A percentile compares a stretch with the other conserved stretches of the same genome.
Evolutionary conservation across 2,329 filamentous ascomycete species (phyloP).

Genomic region (Pyrenophora graminea): DNA sequence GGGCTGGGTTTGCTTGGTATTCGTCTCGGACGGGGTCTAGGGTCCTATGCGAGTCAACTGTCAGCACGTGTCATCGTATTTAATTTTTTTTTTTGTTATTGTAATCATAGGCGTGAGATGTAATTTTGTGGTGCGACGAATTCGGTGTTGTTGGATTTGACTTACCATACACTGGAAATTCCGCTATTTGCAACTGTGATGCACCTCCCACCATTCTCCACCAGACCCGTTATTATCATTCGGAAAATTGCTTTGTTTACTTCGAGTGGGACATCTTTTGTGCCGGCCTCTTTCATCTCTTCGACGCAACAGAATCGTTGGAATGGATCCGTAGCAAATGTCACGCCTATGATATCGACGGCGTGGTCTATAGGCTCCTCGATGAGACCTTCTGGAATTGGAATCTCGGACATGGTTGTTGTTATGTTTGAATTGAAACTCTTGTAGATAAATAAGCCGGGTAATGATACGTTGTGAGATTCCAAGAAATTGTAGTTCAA

Average conservation of each 20-base stretch:
- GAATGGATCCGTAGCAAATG: slow-evolving; percentile 6
- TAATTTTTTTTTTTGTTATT: too few species aligned
- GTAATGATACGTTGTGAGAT: too few species aligned
- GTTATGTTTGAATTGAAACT: neutral
- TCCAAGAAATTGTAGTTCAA: too few species aligned
- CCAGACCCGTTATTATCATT: neutral
- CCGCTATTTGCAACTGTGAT: slow-evolving; percentile 9
- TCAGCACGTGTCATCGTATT: neutral
- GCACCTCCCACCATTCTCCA: slow-evolving; percentile 4
- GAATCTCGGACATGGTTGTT: slow-evolving; percentile 1
- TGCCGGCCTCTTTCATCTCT: neutral
- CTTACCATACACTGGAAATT: slow-evolving; percentile 13
- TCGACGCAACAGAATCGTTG: slow-evolving; percentile 8
- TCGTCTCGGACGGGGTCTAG: neutral
- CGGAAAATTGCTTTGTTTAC: slow-evolving; percentile 5
- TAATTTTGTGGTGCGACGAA: too few species aligned
- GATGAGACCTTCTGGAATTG: slow-evolving; percentile 1
- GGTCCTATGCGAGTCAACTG: neutral
- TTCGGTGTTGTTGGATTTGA: neutral
- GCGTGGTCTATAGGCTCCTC: slow-evolving; percentile 12
- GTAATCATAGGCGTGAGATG: too few species aligned
- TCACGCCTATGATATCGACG: slow-evolving; percentile 6
- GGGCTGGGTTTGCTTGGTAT: neutral
- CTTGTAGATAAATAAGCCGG: too few species aligned
- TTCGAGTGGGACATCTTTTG: neutral